Base-by-base conservation (phyloP, 2,329 filamentous ascomycete species). In the Monilinia vaccinii-corymbosi region DNA sequence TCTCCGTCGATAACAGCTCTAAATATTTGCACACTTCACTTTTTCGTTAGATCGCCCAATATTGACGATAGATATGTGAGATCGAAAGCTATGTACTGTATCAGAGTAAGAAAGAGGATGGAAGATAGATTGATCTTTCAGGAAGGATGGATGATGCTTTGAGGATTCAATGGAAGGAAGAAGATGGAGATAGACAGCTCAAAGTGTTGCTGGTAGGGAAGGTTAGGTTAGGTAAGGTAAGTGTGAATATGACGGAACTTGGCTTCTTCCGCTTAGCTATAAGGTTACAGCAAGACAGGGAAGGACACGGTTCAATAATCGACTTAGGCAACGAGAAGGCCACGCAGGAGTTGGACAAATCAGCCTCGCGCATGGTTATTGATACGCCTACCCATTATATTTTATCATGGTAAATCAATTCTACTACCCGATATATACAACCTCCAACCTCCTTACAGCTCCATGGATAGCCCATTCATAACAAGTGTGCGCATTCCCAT, bases 201-300 rank as follows among this genome's bases (percentile, higher is more conserved):
- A 32, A 58, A 32, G 53, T 23, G n/a, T n/a, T n/a, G n/a, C 23
- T 13, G 16, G 11, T 36, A 25, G 25, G 36, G 38, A 28, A 48
- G 53, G 46, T 56, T 18, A 28, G 46, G 48, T 59, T 53, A 18
- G 34, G 34, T 36, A 38, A 38, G 57, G 53, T n/a, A n/a, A 59
- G 57, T 21, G 57, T 59, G 42, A 53, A 53, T 32, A 59, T 59
- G 57, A 59, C 57, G 57, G 57, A 59, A 59, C 31, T 59, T 59
- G 57, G 57, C 13, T 59, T 59, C 57, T 53, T 32, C 46, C 38
- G 57, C 57, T 59, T 59, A 55, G 18, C n/a, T n/a, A n/a, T n/a
- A n/a, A n/a, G n/a, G n/a, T n/a, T n/a, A n/a, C n/a, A n/a, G n/a
- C n/a, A n/a, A n/a, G n/a, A n/a, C n/a, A n/a, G n/a, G n/a, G n/a